A percentile compares a stretch with the other conserved stretches of the same genome.
Conservation (phyloP, 495 filamentous ascomycete genomes). For the Thermochaetoides thermophila region DNA sequence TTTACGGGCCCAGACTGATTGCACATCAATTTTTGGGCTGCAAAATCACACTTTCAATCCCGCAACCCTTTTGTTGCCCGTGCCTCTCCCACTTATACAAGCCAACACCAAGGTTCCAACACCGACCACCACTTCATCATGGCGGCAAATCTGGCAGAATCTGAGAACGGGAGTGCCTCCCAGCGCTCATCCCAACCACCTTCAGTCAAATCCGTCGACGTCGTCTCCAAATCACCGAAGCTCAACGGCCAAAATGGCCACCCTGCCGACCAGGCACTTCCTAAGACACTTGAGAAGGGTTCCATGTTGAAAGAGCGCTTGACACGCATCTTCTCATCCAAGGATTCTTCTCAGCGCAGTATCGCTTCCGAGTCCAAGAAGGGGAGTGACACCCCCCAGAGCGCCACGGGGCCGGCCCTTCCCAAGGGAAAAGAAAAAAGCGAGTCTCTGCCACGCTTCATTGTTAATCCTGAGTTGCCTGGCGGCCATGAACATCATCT, state of each 20-base stretch:
- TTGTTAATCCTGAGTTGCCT: slow-evolving; percentile 21
- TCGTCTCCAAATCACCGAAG: slow-evolving; percentile 25
- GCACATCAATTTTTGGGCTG: neutral
- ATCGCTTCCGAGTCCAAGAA: slow-evolving; percentile 9
- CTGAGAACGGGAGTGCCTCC: slow-evolving; percentile 24
- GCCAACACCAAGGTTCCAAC: neutral
- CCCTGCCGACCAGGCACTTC: slow-evolving; percentile 12
- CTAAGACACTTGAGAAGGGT: slow-evolving; percentile 28
- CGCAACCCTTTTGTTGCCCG: neutral
- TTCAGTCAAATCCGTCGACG: slow-evolving; percentile 30
- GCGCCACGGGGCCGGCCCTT: slow-evolving; percentile 6
- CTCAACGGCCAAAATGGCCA: slow-evolving; percentile 25
- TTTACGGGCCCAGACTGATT: neutral
- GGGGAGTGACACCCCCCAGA: slow-evolving; percentile 1
- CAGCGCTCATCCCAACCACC: slow-evolving; percentile 30
- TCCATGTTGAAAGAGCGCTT: slow-evolving; percentile 35
- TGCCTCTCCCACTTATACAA: neutral
- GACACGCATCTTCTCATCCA: slow-evolving; percentile 37
- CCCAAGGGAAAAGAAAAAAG: slow-evolving; percentile 17
- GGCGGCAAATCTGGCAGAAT: slow-evolving; percentile 14
- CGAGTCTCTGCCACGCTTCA: slow-evolving; percentile 26
- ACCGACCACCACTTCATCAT: neutral
- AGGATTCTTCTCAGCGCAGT: slow-evolving; percentile 19
- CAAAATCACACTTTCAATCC: neutral
- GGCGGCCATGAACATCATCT: slow-evolving; percentile 76